phyloP scores from a whole-genome alignment of 2,329 filamentous ascomycete species.

The Orbilia blumenaviensis region DNA sequence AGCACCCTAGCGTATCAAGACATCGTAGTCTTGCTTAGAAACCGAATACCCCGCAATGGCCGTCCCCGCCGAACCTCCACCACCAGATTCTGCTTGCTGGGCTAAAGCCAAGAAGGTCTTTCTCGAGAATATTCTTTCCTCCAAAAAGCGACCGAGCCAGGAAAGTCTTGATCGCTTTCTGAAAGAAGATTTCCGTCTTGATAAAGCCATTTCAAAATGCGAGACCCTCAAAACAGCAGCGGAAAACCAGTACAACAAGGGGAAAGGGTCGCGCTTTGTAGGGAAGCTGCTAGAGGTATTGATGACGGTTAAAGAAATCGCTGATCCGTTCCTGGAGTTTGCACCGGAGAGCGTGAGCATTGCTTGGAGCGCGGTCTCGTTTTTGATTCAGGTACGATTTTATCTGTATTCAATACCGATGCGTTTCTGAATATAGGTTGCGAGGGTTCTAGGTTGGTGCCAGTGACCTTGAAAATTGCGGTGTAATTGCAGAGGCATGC shows the following conservation, averaged over 20 bases:
- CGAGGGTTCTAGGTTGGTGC: constrained; percentile 41
- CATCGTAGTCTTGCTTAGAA: not conserved
- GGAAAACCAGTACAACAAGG: constrained; percentile 50
- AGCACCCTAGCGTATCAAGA: not conserved
- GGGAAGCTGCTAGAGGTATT: constrained; percentile 45
- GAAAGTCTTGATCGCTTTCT: constrained; percentile 49
- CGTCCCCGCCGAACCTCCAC: constrained; percentile 14
- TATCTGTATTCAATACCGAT: too few relatives aligned
- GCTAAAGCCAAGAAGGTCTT: constrained; percentile 44
- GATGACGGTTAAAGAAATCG: constrained; percentile 40
- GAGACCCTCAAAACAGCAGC: constrained; percentile 39
- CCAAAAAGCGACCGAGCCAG: constrained; percentile 43
- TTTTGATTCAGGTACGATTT: constrained; percentile 37
- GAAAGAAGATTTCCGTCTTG: constrained; percentile 44
- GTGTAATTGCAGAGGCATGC: constrained; percentile 48
- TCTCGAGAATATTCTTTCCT: constrained; percentile 33
- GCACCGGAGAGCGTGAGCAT: constrained; percentile 51
- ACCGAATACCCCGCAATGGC: constrained; percentile 25
- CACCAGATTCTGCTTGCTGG: constrained; percentile 46
- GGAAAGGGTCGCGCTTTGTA: constrained; percentile 42
- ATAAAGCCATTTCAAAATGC: constrained; percentile 51
- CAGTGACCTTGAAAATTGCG: constrained; percentile 50
- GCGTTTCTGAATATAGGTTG: too few relatives aligned
- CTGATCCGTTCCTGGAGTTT: constrained; percentile 45
- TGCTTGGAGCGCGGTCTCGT: constrained; percentile 49